These are phyloP conservation scores for Filobasidium uniguttulatum DNA, from an alignment of 1,284 basidiomycete species.

Conservation along the genomic window DNA sequence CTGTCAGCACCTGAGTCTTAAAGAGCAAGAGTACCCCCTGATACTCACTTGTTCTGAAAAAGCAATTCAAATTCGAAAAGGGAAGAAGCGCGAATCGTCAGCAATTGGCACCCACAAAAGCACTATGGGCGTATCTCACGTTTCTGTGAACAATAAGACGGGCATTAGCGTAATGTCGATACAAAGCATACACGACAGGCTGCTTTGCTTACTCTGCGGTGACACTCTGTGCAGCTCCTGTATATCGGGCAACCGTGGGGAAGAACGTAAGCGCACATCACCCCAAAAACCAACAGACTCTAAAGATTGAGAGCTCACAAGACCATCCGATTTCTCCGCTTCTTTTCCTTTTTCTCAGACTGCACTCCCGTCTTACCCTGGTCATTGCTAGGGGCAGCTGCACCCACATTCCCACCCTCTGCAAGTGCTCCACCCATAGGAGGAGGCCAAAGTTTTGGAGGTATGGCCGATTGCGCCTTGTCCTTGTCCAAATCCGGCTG, in stretches of 20 bases:
- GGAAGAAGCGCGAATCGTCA: too few species aligned
- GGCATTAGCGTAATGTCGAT: slow-evolving; percentile 1
- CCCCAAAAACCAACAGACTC: background rate
- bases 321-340: slow-evolving; percentile 29
- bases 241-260: background rate
- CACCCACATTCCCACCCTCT: too few species aligned
- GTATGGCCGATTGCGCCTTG: background rate
- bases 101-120: too few species aligned
- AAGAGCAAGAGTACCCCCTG: background rate
- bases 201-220: slow-evolving; percentile 28
- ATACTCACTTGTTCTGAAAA: too few species aligned
- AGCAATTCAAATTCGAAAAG: too few species aligned
- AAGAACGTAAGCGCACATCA: background rate
- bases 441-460: too few species aligned
- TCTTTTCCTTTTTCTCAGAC: slow-evolving; percentile 19
- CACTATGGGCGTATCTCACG: slow-evolving; percentile 17
- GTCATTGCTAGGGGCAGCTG: too few species aligned
- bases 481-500: background rate
- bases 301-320: slow-evolving; percentile 20
- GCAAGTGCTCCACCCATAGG: too few species aligned
- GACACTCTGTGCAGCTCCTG: slow-evolving; percentile 36
- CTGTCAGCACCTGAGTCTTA: background rate
- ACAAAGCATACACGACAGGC: background rate
- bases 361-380: slow-evolving; percentile 1
- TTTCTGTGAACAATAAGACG: slow-evolving; percentile 20